Evolutionary conservation across 345 rosid species (phyloP), one percentile per base, ranked within the genome.

Genomic region (Triadica sebifera): DNA sequence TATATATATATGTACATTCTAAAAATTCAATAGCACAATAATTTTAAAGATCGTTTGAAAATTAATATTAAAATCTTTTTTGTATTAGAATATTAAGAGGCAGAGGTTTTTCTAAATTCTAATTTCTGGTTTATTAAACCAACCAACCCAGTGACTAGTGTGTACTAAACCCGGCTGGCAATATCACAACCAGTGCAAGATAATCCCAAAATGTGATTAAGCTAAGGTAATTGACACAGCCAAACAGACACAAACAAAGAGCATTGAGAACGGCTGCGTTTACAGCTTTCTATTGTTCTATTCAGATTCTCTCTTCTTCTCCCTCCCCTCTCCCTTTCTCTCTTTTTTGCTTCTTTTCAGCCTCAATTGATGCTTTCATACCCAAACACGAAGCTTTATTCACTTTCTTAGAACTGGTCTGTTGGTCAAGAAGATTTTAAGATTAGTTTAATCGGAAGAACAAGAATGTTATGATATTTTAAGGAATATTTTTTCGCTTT

Each of bases 111-210:
- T 17, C 41, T 12, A 6, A 22, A 41, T 20, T 39, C 1, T 29
- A 29, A 29, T 29, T 29, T 29, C 34, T 2, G 49, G 37, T n/a
- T 46, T 55, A 55, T 55, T 55, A 2, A 25, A 49, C 34, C 15
- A 41, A 7, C 6, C 51, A 41, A 20, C 8, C 34, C 20, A 29
- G 34, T 29, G 34, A 29, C 64, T 7, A 57, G 10, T 8, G 13
- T 52, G 4, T 22, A 50, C 72, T 51, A 68, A 46, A 29, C 34
- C 24, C 72, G 20, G 34, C 34, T 2, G 46, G 37, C 72, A 69
- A 51, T 34, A 29, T 69, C 46, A 52, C 17, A 68, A 29, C 60
- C 46, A 52, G 60, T 38, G 25, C 59, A 69, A 69, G 72, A 51
- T 51, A 29, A 69, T 29, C 60, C 72, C 13, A 34, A 34, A 51